Evolutionary conservation across 371 early-diverging fungal species (phyloP), one percentile per base, ranked within the genome.

Genomic region (Rhizopus stolonifer): DNA sequence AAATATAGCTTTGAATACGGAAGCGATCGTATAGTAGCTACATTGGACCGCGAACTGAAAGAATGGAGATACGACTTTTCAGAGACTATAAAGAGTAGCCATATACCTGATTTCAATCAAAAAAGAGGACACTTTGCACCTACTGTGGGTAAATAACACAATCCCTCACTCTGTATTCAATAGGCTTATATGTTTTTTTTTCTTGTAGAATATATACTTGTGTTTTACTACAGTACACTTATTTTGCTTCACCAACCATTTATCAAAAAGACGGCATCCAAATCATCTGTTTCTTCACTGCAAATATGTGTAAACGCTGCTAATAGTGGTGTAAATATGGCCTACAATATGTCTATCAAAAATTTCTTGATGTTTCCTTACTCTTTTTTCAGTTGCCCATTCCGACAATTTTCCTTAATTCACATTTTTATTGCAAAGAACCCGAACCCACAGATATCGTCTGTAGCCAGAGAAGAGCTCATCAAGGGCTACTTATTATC

Each of bases 241-340:
- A 61, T 74, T 33, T 52, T 74, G 3, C 46, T 74, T 11, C 74
- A 74, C 53, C 64, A 69, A 13, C 74, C 75, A 8, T 74, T 74
- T 26, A 68, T 74, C 21, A 52, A 54, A 15, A 56, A 48, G 4
- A 50, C 52, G 4, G 40, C 49, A 2, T 49, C 53, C 1, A 40
- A 39, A 8, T 56, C 71, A 1, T 65, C 67, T 0, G 58, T 61
- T 26, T 64, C 71, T 4, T 70, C 75, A 4, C 63, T 58, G 15
- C 48, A 69, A 15, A 74, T 74, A 13, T 63, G 75, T 46, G 54
- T 61, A 9, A 70, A 67, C 53, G 75, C 75, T 9, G 75, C 75
- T 5, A 65, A 58, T 8, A 53, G 61, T 21, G 71, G 71, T 9
- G 60, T 74, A 18, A 52, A 60, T 1, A 61, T 71, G 18, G 71